Percentiles rank a stretch among this genome's conserved stretches.
phyloP scores from a whole-genome alignment of 495 filamentous ascomycete genomes.

The Penicillium canescens region DNA sequence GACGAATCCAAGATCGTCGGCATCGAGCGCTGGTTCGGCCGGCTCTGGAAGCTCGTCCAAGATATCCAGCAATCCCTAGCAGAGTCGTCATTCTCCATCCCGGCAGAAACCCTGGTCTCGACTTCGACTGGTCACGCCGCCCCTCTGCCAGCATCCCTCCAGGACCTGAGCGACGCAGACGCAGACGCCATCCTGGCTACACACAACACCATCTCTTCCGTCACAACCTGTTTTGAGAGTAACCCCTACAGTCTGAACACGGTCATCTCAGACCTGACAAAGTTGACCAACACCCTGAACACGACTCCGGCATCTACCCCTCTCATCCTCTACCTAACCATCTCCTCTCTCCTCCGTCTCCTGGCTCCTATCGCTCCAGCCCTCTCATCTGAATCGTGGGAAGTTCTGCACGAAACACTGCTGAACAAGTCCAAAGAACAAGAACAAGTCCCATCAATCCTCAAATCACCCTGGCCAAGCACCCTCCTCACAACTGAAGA shows the following conservation, averaged over 20 bases:
- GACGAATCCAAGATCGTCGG: conserved; percentile 81
- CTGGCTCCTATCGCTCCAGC: conserved; percentile 77
- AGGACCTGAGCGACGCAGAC: conserved; percentile 48
- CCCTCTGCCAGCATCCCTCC: conserved; percentile 27
- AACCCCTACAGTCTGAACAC: conserved; percentile 76
- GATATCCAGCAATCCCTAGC: conserved; percentile 31
- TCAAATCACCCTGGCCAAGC: conserved; percentile 54
- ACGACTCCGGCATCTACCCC: conserved; percentile 33
- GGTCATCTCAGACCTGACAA: conserved; percentile 76
- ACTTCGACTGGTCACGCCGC: conserved; percentile 20
- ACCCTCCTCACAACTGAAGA: conserved; percentile 38
- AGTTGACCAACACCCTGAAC: conserved; percentile 67
- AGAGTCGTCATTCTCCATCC: conserved; percentile 21
- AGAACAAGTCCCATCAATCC: conserved; percentile 38
- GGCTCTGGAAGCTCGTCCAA: conserved; percentile 60
- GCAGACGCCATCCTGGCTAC: conserved; percentile 60
- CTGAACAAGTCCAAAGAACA: neutral
- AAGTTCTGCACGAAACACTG: conserved; percentile 45
- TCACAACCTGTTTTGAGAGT: conserved; percentile 66
- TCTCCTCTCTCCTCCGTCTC: conserved; percentile 62
- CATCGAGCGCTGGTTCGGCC: conserved; percentile 74
- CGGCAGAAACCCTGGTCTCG: conserved; percentile 14
- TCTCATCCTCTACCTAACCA: conserved; percentile 34
- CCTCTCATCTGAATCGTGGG: conserved; percentile 79
- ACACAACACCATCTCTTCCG: conserved; percentile 65